Percentiles rank a stretch among this genome's conserved stretches.
Conservation (phyloP, 305 asterid species). For the Fraxinus greggii region DNA sequence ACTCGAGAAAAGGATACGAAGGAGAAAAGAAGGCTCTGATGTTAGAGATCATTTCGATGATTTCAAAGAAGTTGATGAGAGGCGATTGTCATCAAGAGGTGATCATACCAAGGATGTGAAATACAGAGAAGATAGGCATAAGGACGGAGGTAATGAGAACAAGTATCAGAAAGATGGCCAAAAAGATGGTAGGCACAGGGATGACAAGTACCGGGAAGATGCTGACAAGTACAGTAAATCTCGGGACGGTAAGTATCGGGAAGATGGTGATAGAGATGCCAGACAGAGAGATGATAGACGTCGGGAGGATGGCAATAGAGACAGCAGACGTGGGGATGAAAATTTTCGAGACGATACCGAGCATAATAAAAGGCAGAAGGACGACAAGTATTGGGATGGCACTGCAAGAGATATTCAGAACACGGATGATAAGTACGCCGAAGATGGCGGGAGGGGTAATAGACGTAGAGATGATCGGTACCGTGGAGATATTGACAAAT, state of each 20-base stretch:
- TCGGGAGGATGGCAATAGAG: conserved; percentile 62
- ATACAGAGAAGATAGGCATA: conserved; percentile 65
- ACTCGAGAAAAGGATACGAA: conserved; percentile 55
- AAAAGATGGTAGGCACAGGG: conserved; percentile 24
- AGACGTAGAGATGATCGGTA: conserved; percentile 28
- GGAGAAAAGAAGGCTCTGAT: conserved; percentile 59
- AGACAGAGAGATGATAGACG: conserved; percentile 53
- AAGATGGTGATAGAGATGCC: conserved; percentile 62
- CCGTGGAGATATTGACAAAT: conserved; percentile 29
- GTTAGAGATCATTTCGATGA: conserved; percentile 45
- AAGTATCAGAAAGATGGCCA: conserved; percentile 1
- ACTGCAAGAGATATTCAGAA: conserved; percentile 57
- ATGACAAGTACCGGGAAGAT: conserved; percentile 61
- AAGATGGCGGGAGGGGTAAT: conserved; percentile 47
- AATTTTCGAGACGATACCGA: conserved; percentile 58
- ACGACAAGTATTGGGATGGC: conserved; percentile 61
- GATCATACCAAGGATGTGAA: conserved; percentile 68
- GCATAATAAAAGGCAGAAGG: conserved; percentile 57
- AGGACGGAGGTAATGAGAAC: neutral
- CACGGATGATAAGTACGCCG: conserved; percentile 60
- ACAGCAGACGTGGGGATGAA: conserved; percentile 56
- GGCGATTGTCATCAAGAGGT: conserved; percentile 52
- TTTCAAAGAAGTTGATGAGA: conserved; percentile 38
- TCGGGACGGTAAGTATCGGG: conserved; percentile 59
- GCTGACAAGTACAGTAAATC: conserved; percentile 48